Base-by-base conservation (phyloP, 768 basidiomycete genomes). In the Lentinula detonsa region DNA sequence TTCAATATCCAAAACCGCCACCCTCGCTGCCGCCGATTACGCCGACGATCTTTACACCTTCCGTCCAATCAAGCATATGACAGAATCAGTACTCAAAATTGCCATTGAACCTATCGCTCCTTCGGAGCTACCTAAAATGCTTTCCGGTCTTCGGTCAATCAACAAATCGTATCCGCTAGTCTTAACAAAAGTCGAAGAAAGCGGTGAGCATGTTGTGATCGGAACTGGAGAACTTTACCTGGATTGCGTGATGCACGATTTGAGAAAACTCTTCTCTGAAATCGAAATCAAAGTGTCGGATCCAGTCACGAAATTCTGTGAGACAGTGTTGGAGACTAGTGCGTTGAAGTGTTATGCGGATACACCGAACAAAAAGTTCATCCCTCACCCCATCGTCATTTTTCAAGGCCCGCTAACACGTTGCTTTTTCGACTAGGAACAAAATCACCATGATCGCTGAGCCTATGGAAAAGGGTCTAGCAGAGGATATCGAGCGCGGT, bases 211-310 rank as follows among this genome's bases (percentile, higher is more conserved):
- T 71, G 92, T 99, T 61, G 75, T 99, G 63, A 86, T 98, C 64
- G 97, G 97, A 57, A 98, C 97, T 1, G 97, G 97, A 54, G 97
- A 99, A 70, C 77, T 99, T 55, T 98, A 96, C 75, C 79, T 99
- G 67, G 97, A 99, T 71, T 96, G 90, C 64, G 91, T 96, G 49
- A 87, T 99, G 87, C 96, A 99, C 69, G 97, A 99, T 74, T 75
- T 99, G 55, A 81, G 97, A 63, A 85, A 82, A 63, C 70, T 98
- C 62, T 99, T 96, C 76, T 87, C 95, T 34, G 97, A 99, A 78
- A 97, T 98, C 66, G 97, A 99, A 80, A 98, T 99, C 81, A 99
- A 99, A 79, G 95, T 98, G 13, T 98, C 96, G 23, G 97, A 99
- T 77, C 97, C 97, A 1, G 95, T 98, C 42, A 96, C 95, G 15